phyloP scores from a whole-genome alignment of 108 stramenopile genomes.

The Nitzschia sp. region DNA sequence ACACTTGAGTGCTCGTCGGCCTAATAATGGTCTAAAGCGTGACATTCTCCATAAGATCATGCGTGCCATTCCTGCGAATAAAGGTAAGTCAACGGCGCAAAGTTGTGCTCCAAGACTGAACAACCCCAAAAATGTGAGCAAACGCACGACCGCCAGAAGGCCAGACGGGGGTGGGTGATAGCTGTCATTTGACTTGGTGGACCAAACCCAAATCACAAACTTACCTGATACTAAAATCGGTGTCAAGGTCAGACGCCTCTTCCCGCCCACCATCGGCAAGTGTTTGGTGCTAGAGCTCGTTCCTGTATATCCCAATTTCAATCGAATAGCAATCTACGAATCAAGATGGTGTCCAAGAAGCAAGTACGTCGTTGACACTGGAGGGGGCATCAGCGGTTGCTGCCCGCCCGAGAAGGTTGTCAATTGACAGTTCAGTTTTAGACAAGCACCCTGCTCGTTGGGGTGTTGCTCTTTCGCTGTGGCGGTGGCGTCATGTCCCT shows the following conservation, averaged over 20 bases:
- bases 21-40: too few species aligned
- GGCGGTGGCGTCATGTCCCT: too few species aligned
- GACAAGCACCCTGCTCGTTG: slow-evolving; percentile 1
- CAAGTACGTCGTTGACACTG: slow-evolving; percentile 83
- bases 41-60: too few species aligned
- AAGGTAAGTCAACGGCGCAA: background rate
- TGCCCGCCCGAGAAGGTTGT: slow-evolving; percentile 91
- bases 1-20: too few species aligned
- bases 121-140: slow-evolving; percentile 10
- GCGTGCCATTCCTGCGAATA: too few species aligned
- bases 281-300: too few species aligned
- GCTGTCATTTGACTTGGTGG: too few species aligned
- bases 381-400: slow-evolving; percentile 75
- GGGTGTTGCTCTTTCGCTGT: background rate
- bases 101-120: background rate
- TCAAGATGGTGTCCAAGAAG: slow-evolving; percentile 85
- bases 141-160: background rate
- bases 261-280: too few species aligned
- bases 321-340: background rate
- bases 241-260: too few species aligned
- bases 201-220: too few species aligned
- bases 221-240: too few species aligned
- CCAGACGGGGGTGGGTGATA: too few species aligned
- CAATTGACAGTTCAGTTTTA: slow-evolving; percentile 29
- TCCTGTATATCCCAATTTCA: background rate